Evolutionary conservation across 169 alveolate genomes (phyloP), one percentile per base, ranked within the genome.

Genomic region (Theileria parva): DNA sequence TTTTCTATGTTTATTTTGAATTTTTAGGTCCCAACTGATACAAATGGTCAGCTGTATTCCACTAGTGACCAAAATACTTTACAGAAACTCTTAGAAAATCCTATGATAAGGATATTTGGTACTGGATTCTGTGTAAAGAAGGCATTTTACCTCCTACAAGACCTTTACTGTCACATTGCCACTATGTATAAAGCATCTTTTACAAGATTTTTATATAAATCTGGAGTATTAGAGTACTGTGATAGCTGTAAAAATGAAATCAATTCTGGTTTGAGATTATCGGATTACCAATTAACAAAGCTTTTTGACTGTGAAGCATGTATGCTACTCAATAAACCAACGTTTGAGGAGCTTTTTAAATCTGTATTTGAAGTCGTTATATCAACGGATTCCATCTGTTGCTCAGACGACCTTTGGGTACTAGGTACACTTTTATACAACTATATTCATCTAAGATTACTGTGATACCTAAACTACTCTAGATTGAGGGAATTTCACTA

Each of bases 101-200:
- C 39, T 17, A 77, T 77, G 25, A 65, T 85, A 8, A 30, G 67
- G 34, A 37, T 85, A 37, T 72, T 23, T 28, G 91, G 79, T 6
- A 39, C 87, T 0, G 91, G 91, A n/a, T 25, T 64, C 30, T 85
- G 91, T 53, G 68, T 85, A 11, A 79, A 34, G 27, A 61, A 67
- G 69, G 83, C 91, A 23, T 48, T 85, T 11, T 85, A 78, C 64
- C 50, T 85, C 9, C 66, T 81, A 32, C 89, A 81, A 13, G 89
- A 81, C 37, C 50, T 81, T 5, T 81, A 73, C 71, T 75, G 60
- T 32, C 48, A 80, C 55, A 76, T 80, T 28, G 57, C 8, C 8
- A 37, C 48, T 8, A 37, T 37, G 48, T 37, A 37, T 8, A 37
- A 37, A 37, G 13, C 8, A 37, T 37, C 48, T 8, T 37, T 37